phyloP scores from a whole-genome alignment of 495 filamentous ascomycete species.

The Bacidia gigantensis region DNA sequence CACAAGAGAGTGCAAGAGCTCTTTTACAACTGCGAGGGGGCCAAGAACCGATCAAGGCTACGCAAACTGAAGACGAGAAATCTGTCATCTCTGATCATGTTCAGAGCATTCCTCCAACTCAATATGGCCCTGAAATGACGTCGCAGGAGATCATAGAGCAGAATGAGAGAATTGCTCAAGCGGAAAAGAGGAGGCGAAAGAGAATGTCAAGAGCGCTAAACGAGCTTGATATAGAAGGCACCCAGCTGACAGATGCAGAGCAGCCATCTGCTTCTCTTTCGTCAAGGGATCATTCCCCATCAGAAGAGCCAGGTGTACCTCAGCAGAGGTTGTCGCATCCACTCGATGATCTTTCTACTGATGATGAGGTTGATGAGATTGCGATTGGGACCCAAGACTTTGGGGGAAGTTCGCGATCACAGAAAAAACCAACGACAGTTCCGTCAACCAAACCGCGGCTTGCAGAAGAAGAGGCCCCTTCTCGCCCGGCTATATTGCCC shows the following conservation, averaged over 20 bases:
- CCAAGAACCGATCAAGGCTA: neutral
- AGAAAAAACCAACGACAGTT: neutral
- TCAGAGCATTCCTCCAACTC: neutral
- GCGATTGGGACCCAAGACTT: conserved; percentile 5
- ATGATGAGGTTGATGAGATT: conserved; percentile 16
- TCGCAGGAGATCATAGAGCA: neutral
- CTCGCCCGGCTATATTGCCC: neutral
- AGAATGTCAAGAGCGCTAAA: neutral
- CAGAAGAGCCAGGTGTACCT: neutral
- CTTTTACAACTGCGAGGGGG: conserved; percentile 10
- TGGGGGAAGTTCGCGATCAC: neutral
- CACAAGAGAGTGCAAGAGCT: conserved; percentile 9
- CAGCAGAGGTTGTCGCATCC: neutral
- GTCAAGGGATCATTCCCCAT: neutral
- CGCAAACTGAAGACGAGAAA: conserved; percentile 1
- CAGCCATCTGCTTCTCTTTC: conserved; percentile 5
- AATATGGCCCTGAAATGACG: conserved; percentile 9
- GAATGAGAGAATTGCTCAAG: neutral
- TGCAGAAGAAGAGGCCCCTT: too few species aligned
- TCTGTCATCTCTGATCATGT: conserved; percentile 1
- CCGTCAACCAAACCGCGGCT: neutral
- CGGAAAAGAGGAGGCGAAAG: neutral
- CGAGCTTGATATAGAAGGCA: neutral
- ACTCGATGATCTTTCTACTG: conserved; percentile 16
- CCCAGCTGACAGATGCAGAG: neutral